These are phyloP conservation scores for Sanguinoderma infundibulare DNA, from an alignment of 1,284 basidiomycete species.

Conservation along the genomic window DNA sequence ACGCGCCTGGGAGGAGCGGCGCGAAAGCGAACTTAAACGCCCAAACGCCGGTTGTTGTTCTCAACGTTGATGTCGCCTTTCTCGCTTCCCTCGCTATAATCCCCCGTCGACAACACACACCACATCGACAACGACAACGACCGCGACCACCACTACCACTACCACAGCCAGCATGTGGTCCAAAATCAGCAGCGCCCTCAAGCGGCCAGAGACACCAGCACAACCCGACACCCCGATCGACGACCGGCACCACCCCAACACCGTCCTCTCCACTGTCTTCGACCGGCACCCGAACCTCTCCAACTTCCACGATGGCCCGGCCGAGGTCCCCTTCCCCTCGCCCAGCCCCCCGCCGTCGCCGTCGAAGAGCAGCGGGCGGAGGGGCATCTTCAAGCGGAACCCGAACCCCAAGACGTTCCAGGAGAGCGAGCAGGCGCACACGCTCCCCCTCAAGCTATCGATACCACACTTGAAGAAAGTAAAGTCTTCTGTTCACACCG, in stretches of 20 bases:
- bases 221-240: conserved; percentile 38
- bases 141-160: not conserved
- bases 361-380: conserved; percentile 37
- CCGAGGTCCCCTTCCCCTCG: conserved; percentile 42
- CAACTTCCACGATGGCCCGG: conserved; percentile 49
- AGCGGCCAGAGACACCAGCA: conserved; percentile 37
- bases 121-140: not conserved
- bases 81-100: conserved; percentile 9
- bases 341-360: conserved; percentile 54
- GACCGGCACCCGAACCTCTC: conserved; percentile 66
- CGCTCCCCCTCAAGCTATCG: conserved; percentile 41
- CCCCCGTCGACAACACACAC: not conserved
- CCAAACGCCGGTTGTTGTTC: conserved; percentile 1
- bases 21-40: conserved; percentile 15
- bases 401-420: conserved; percentile 37
- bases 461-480: conserved; percentile 56
- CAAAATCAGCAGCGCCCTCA: conserved; percentile 60
- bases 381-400: conserved; percentile 42
- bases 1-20: conserved; percentile 4
- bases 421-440: conserved; percentile 32
- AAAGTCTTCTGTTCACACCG: conserved; percentile 49
- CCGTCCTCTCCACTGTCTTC: conserved; percentile 53
- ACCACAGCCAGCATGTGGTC: conserved; percentile 65
- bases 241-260: conserved; percentile 37
- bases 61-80: conserved; percentile 15